A percentile compares a stretch with the other conserved stretches of the same genome.
These are phyloP conservation scores for Vitis amurensis DNA, from an alignment of 164 flowering plant genomes.

Conservation along the genomic window DNA sequence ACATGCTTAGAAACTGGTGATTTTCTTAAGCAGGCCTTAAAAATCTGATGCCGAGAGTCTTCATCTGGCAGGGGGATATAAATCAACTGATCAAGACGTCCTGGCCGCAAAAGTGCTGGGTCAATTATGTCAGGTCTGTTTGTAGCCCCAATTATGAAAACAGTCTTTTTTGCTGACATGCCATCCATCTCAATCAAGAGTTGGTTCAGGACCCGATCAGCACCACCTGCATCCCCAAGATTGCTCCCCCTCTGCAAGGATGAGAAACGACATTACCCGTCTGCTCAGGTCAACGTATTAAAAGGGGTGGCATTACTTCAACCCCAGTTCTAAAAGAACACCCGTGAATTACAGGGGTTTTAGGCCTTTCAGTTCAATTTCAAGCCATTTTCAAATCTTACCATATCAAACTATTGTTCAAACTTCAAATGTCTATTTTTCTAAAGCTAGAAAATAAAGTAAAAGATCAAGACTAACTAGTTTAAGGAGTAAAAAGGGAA, in stretches of 20 bases:
- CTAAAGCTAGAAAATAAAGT: too few species aligned
- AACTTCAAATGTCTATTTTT: too few species aligned
- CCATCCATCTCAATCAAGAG: constrained; percentile 49
- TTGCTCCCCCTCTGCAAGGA: constrained; percentile 35
- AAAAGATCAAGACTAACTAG: too few species aligned
- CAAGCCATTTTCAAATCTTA: too few species aligned
- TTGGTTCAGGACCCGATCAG: constrained; percentile 42
- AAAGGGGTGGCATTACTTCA: too few species aligned
- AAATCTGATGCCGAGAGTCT: constrained; percentile 32
- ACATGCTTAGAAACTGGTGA: constrained; percentile 31
- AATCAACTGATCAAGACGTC: constrained; percentile 43
- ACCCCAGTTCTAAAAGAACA: too few species aligned
- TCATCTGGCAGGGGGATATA: constrained; percentile 49
- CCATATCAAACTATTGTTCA: too few species aligned
- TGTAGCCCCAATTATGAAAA: constrained; percentile 45
- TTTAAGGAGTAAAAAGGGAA: neutral
- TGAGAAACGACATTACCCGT: neutral
- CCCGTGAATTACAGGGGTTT: too few species aligned
- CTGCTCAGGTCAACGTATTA: too few species aligned
- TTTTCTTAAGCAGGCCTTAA: constrained; percentile 33
- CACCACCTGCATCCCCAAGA: constrained; percentile 45
- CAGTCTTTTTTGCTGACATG: constrained; percentile 45
- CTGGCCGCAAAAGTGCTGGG: constrained; percentile 40
- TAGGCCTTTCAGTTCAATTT: too few species aligned
- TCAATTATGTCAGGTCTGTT: constrained; percentile 48